Conservation (phyloP, 495 filamentous ascomycete genomes). For the Neurospora sp. region DNA sequence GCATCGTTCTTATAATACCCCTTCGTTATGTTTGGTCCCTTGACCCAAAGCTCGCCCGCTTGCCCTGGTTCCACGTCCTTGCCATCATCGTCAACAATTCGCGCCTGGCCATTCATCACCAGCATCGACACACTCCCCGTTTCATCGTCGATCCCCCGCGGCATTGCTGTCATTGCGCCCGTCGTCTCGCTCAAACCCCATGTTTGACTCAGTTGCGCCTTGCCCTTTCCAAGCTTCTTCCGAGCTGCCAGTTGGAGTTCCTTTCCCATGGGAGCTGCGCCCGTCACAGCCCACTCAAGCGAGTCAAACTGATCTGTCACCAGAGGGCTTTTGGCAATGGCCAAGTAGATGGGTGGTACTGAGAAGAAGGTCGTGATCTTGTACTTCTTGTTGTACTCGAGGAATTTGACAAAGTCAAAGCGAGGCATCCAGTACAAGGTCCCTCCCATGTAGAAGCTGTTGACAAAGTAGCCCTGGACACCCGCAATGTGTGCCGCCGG, state of each 20-base stretch:
- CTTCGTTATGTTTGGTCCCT: conserved; percentile 50
- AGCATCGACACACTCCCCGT: conserved; percentile 26
- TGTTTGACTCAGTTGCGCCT: conserved; percentile 47
- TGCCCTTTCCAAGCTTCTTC: conserved; percentile 26
- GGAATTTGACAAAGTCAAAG: conserved; percentile 36
- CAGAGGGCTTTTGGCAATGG: conserved; percentile 36
- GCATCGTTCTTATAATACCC: conserved; percentile 57
- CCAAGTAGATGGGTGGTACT: conserved; percentile 41
- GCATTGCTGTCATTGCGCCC: conserved; percentile 18
- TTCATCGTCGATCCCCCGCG: conserved; percentile 9
- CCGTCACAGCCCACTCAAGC: conserved; percentile 14
- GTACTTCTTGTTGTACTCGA: conserved; percentile 31
- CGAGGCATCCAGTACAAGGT: conserved; percentile 42
- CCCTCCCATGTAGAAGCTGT: conserved; percentile 29
- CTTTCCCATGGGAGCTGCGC: conserved; percentile 27
- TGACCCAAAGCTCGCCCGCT: conserved; percentile 26
- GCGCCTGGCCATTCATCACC: conserved; percentile 46
- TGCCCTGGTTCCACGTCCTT: conserved; percentile 31
- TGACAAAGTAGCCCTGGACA: conserved; percentile 35
- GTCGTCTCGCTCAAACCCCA: conserved; percentile 65
- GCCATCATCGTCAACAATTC: conserved; percentile 33
- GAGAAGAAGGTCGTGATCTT: conserved; percentile 39
- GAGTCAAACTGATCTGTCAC: conserved; percentile 39
- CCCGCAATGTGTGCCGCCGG: conserved; percentile 35
- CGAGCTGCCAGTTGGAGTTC: conserved; percentile 25